A percentile compares a stretch with the other conserved stretches of the same genome.
These are phyloP conservation scores for Phytophthora meadii DNA, from an alignment of 352 stramenopile species.

Conservation along the genomic window DNA sequence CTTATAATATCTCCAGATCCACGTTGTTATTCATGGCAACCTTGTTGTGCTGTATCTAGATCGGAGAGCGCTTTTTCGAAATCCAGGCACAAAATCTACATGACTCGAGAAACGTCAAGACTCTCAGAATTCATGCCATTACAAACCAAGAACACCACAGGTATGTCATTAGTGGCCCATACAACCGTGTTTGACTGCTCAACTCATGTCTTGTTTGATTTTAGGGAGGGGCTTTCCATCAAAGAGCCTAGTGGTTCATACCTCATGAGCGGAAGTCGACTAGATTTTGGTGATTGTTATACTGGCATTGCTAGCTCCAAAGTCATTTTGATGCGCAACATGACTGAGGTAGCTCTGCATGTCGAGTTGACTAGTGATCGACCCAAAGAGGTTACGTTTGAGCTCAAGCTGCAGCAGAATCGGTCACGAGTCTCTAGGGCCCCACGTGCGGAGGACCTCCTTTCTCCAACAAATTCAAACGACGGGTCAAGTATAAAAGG, in stretches of 20 bases:
- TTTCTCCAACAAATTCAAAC: constrained; percentile 80
- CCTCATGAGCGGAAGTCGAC: constrained; percentile 86
- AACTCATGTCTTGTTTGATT: constrained; percentile 1
- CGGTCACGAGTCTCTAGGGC: constrained; percentile 64
- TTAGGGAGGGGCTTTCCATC: constrained; percentile 88
- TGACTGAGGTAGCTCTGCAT: constrained; percentile 83
- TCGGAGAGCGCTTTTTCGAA: constrained; percentile 88
- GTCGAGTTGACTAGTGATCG: constrained; percentile 88
- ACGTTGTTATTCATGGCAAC: constrained; percentile 19
- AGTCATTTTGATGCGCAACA: constrained; percentile 84
- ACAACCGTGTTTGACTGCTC: background rate
- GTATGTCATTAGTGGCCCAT: constrained; percentile 31
- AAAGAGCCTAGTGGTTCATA: constrained; percentile 85
- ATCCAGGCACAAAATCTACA: constrained; percentile 89
- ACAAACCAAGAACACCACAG: constrained; percentile 91
- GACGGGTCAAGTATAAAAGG: constrained; percentile 76
- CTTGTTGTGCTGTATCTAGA: constrained; percentile 40
- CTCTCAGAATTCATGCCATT: constrained; percentile 85
- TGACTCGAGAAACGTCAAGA: constrained; percentile 87
- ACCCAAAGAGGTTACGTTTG: constrained; percentile 90
- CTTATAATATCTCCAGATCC: background rate
- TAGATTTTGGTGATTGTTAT: constrained; percentile 92
- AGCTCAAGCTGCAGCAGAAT: constrained; percentile 86
- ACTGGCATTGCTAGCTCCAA: constrained; percentile 85
- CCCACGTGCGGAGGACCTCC: constrained; percentile 63